phyloP scores from a whole-genome alignment of 2,329 filamentous ascomycete species.

The Verticillium nonalfalfae region DNA sequence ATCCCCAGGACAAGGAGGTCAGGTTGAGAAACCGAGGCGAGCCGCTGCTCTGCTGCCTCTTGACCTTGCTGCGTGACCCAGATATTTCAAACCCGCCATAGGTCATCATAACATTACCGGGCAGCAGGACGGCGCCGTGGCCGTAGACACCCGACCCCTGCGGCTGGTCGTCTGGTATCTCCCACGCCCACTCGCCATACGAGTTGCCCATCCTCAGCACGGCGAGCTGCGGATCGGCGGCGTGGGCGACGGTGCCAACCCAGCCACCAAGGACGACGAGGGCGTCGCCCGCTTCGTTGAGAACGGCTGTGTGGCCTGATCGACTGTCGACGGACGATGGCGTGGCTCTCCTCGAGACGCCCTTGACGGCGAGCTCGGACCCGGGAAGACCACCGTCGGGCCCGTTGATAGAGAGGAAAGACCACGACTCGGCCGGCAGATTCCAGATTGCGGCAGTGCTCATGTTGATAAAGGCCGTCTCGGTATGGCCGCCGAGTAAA shows the following conservation, averaged over 20 bases:
- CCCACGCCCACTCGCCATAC: conserved; percentile 72
- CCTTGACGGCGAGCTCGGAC: conserved; percentile 48
- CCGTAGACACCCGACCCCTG: conserved; percentile 47
- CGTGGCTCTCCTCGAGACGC: conserved; percentile 14
- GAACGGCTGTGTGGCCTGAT: conserved; percentile 81
- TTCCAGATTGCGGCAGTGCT: conserved; percentile 83
- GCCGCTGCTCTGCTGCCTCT: conserved; percentile 22
- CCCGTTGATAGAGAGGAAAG: conserved; percentile 62
- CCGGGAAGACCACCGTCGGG: conserved; percentile 17
- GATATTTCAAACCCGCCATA: conserved; percentile 55
- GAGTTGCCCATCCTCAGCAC: conserved; percentile 69
- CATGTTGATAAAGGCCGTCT: conserved; percentile 86
- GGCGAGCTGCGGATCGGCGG: conserved; percentile 76
- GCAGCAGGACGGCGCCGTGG: conserved; percentile 56
- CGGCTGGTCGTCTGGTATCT: conserved; percentile 47
- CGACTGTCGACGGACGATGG: conserved; percentile 59
- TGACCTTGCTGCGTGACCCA: conserved; percentile 20
- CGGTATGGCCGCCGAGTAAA: conserved; percentile 79
- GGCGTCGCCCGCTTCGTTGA: conserved; percentile 71
- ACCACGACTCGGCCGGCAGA: conserved; percentile 81
- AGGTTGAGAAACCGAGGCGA: conserved; percentile 47
- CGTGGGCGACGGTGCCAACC: conserved; percentile 73
- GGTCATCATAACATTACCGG: conserved; percentile 63
- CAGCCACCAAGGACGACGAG: conserved; percentile 83
- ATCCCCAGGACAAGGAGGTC: conserved; percentile 47